A percentile compares a stretch with the other conserved stretches of the same genome.
Evolutionary conservation across 1,139 yeast genomes (phyloP).

Genomic region (Pichia kudriavzevii): DNA sequence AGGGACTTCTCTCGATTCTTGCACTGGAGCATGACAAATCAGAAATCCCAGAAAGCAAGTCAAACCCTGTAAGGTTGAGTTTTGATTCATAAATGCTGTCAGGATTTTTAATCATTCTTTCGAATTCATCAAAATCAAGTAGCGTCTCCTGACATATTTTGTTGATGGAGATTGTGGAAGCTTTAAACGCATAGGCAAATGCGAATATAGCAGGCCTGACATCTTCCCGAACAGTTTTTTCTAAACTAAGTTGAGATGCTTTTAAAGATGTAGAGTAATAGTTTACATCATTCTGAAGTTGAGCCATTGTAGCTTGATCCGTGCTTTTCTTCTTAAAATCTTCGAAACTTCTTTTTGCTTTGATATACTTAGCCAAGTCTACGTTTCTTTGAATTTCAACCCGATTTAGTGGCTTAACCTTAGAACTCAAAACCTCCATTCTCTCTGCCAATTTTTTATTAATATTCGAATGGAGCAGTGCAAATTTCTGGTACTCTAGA

Average conservation of each 20-base stretch:
- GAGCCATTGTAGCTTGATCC: conserved; percentile 4
- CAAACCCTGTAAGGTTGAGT: conserved; percentile 4
- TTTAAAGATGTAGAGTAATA: conserved; percentile 2
- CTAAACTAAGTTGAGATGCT: conserved; percentile 6
- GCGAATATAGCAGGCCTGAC: conserved; percentile 10
- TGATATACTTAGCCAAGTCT: conserved; percentile 2
- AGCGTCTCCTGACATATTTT: conserved; percentile 1
- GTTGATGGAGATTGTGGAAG: neutral
- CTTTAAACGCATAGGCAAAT: conserved; percentile 2
- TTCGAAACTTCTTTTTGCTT: conserved; percentile 5
- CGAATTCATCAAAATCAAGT: conserved; percentile 6
- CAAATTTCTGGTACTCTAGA: conserved; percentile 7
- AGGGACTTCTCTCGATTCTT: no score
- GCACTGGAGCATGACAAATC: no score
- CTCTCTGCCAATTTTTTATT: conserved; percentile 6
- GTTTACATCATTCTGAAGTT: conserved; percentile 6
- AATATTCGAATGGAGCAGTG: conserved; percentile 4
- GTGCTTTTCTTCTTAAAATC: conserved; percentile 7
- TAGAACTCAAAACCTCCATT: conserved; percentile 4
- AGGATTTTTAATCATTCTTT: neutral
- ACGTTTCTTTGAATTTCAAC: conserved; percentile 7
- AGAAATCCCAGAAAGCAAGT: no score
- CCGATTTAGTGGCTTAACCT: conserved; percentile 1
- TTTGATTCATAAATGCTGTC: conserved; percentile 2
- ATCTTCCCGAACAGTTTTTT: conserved; percentile 5